Evolutionary conservation across 2,329 filamentous ascomycete genomes (phyloP).

Genomic region (Pseudogymnoascus verrucosus): DNA sequence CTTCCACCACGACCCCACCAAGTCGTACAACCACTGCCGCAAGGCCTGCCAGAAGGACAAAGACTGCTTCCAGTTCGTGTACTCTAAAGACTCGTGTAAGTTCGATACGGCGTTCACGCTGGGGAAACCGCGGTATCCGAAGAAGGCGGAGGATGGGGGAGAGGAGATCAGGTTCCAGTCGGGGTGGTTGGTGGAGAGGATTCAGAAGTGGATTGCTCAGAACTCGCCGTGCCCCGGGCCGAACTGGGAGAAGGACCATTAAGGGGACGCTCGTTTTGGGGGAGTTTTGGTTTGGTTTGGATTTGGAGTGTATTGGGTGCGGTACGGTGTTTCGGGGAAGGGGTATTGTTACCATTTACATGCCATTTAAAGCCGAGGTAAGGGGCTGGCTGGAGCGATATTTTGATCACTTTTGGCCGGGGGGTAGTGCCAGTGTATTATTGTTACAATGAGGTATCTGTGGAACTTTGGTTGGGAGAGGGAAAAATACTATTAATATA

Average conservation of each 20-base stretch:
- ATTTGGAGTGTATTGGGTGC: neutral
- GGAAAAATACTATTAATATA: neutral
- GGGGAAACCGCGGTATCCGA: conserved; percentile 11
- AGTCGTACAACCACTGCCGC: conserved; percentile 37
- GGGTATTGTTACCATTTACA: neutral
- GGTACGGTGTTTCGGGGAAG: neutral
- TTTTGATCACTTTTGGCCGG: neutral
- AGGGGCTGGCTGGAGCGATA: neutral
- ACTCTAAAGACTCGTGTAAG: conserved; percentile 18
- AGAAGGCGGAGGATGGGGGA: neutral
- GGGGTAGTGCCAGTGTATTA: neutral
- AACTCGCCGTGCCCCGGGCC: neutral
- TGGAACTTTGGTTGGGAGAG: neutral
- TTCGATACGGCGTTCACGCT: conserved; percentile 12
- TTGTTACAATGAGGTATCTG: neutral
- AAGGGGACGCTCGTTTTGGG: neutral
- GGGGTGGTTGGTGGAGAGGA: conserved; percentile 9
- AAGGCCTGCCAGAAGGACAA: conserved; percentile 36
- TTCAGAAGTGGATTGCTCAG: neutral
- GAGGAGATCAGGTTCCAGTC: conserved; percentile 11
- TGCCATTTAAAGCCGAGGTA: neutral
- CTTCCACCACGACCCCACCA: conserved; percentile 38
- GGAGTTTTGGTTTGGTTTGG: neutral
- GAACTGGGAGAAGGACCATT: neutral
- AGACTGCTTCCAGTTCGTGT: conserved; percentile 31